A percentile compares a stretch with the other conserved stretches of the same genome.
Evolutionary conservation across 257 asterid species (phyloP).

Genomic region (Fraxinus cuspidata): DNA sequence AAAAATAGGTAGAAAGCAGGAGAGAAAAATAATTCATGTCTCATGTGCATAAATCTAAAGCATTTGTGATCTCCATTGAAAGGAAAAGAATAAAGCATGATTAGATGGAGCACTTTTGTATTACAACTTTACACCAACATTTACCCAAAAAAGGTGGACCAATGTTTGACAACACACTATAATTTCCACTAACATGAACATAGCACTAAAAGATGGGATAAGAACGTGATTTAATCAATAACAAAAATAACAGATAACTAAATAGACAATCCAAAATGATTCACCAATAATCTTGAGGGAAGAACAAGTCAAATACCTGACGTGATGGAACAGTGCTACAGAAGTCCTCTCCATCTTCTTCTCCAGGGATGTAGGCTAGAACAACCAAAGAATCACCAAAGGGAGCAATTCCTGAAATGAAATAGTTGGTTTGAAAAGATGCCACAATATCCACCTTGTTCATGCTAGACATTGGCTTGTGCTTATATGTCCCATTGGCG

Average conservation of each 20-base stretch:
- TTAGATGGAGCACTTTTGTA: background rate
- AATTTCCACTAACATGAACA: background rate
- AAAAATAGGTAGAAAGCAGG: conserved; percentile 9
- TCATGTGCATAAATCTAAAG: conserved; percentile 18
- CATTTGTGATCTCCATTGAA: background rate
- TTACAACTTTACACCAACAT: background rate
- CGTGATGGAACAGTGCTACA: conserved; percentile 77
- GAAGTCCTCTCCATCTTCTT: conserved; percentile 86
- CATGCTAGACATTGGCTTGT: conserved; percentile 70
- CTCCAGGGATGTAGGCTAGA: conserved; percentile 86
- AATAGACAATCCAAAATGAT: conserved; percentile 9
- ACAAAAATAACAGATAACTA: conserved; percentile 2
- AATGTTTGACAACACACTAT: background rate
- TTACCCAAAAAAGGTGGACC: conserved; percentile 6
- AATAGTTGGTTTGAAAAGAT: conserved; percentile 91
- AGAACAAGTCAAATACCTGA: conserved; percentile 60
- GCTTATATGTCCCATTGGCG: conserved; percentile 64
- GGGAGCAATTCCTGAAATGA: conserved; percentile 97
- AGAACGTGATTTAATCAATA: background rate
- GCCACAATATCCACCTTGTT: conserved; percentile 95
- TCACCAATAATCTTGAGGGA: conserved; percentile 5
- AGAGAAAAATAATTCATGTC: background rate
- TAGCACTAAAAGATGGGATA: background rate
- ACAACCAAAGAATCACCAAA: conserved; percentile 95
- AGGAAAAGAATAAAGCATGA: conserved; percentile 3